phyloP scores from a whole-genome alignment of 2,329 filamentous ascomycete species.

The Dothideomycetes sp. region DNA sequence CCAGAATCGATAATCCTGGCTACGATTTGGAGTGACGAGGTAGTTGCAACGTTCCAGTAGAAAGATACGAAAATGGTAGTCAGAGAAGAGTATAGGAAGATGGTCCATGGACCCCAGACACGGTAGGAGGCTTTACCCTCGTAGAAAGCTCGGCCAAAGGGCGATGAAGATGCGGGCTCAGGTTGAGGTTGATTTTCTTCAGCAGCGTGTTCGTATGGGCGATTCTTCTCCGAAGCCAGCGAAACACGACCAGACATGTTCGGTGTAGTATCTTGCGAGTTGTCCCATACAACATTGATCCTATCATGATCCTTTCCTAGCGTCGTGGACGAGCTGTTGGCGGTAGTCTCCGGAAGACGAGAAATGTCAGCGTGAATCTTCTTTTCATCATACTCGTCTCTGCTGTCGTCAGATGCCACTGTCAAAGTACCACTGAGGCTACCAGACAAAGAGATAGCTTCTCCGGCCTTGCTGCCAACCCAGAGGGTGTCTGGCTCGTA shows the following conservation, averaged over 20 bases:
- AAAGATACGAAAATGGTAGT: conserved; percentile 35
- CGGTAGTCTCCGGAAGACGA: background rate
- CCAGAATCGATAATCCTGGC: conserved; percentile 17
- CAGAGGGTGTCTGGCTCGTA: conserved; percentile 39
- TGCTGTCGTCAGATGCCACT: conserved; percentile 5
- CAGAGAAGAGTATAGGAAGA: conserved; percentile 40
- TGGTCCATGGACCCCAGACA: conserved; percentile 36
- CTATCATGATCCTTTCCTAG: background rate
- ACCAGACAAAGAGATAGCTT: conserved; percentile 35
- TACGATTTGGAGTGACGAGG: conserved; percentile 38
- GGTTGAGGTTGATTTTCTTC: background rate
- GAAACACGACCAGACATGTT: background rate
- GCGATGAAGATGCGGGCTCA: conserved; percentile 33
- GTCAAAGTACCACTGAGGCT: conserved; percentile 2
- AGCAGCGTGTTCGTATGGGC: too few relatives aligned
- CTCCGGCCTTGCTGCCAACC: conserved; percentile 42
- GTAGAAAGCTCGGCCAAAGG: conserved; percentile 48
- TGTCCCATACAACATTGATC: background rate
- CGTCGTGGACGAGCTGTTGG: conserved; percentile 5
- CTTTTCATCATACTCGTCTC: conserved; percentile 1
- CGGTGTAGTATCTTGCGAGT: background rate
- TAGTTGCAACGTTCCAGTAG: conserved; percentile 41
- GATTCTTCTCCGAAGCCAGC: background rate
- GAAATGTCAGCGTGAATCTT: background rate
- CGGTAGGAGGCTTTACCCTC: conserved; percentile 38